phyloP scores from a whole-genome alignment of 2,329 filamentous ascomycete genomes.

The Botrytis byssoidea region DNA sequence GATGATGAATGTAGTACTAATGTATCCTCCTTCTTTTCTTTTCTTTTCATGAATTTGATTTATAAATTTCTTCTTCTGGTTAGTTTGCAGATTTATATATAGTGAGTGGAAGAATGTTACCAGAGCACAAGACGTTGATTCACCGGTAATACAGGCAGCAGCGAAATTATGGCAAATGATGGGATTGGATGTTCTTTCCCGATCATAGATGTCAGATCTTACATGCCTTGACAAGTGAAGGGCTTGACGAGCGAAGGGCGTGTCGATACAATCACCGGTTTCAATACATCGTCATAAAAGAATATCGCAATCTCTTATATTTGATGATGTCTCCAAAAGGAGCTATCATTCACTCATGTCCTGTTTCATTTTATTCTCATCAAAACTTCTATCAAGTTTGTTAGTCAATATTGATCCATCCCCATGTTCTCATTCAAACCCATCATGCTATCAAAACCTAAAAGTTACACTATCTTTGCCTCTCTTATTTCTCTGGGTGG shows the following conservation, averaged over 20 bases:
- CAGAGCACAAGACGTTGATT: neutral
- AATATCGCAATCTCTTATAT: neutral
- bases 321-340: neutral
- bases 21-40: neutral
- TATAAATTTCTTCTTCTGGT: neutral
- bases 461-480: constrained; percentile 43
- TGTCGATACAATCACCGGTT: neutral
- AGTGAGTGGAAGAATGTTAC: neutral
- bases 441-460: neutral
- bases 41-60: neutral
- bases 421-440: neutral
- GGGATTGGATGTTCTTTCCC: neutral
- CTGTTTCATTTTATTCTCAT: neutral
- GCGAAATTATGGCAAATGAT: neutral
- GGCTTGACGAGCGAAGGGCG: neutral
- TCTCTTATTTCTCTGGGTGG: constrained; percentile 18
- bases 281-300: neutral
- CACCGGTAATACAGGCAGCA: neutral
- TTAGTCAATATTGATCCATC: neutral
- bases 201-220: neutral
- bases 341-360: no score
- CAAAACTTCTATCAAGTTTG: neutral
- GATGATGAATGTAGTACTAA: neutral
- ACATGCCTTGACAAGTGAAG: neutral
- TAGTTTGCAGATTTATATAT: neutral